Base-by-base conservation (phyloP, 2,329 filamentous ascomycete genomes). In the Ceratocystis smalleyi region DNA sequence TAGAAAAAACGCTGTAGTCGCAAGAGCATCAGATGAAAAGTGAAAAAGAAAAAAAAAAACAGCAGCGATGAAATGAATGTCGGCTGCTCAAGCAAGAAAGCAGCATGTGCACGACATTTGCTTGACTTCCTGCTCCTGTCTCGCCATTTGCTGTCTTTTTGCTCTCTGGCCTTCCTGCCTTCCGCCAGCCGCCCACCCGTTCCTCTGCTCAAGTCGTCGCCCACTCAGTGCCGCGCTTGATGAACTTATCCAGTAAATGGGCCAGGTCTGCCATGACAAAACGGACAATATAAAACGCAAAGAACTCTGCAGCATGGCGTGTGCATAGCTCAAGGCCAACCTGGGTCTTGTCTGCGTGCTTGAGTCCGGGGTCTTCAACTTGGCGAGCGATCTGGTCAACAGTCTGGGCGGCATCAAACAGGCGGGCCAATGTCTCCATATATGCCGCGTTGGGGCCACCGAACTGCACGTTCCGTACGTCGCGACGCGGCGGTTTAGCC, bases 201-300 rank as follows among this genome's bases (percentile, higher is more conserved):
- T 24, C 22, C 43, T 54, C 40, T 64, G 5, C 66, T 73, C 68
- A 74, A 67, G 72, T 70, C 17, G 79, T 70, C 65, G 96, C 91
- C 92, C 92, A 99, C 78, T 99, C 92, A 70, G 87, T 95, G 27
- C 92, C 91, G 69, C 91, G 84, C 79, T 99, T 99, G 73, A 99
- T 86, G 71, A 94, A 97, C 73, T 97, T 99, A 74, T 99, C 94
- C 69, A 99, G 78, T 77, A 99, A 79, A 72, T 94, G 74, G 47
- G 85, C 82, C 67, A 99, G 77, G 73, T 99, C 94, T 3, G 85
- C 80, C 67, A 99, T 78, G n/a, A 91, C 91, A 73, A 99, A 99
- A 19, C 94, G 87, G 74, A 92, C 96, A 32, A 99, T 82, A 73
- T 94, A 97, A 74, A 99, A 96, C 17, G 87, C 91, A 73, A 99